Conservation (phyloP, 2,329 filamentous ascomycete species). For the Sclerotiophoma versabilis region DNA sequence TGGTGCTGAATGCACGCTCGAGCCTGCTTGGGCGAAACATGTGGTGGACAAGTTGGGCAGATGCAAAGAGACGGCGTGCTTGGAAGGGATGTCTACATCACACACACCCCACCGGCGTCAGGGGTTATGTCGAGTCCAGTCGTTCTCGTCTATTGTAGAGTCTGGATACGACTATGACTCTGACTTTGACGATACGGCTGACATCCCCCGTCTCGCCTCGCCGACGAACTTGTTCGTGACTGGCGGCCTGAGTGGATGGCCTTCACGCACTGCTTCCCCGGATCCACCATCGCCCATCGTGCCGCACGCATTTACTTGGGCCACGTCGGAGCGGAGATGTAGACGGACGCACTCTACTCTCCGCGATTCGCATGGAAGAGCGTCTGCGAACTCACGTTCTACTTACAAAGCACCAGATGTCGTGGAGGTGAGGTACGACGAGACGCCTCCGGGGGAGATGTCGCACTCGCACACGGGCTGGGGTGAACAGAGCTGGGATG, state of each 20-base stretch:
- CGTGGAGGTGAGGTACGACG: constrained; percentile 18
- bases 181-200: background rate
- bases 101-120: background rate
- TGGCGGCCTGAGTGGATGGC: constrained; percentile 24
- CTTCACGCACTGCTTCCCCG: constrained; percentile 4
- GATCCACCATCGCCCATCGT: background rate
- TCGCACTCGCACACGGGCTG: background rate
- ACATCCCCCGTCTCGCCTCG: constrained; percentile 8
- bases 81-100: background rate
- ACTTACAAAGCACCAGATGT: constrained; percentile 34
- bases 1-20: no score
- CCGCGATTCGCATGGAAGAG: no score
- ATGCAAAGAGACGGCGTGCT: background rate
- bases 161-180: constrained; percentile 17
- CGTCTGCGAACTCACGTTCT: constrained; percentile 10
- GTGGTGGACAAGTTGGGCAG: no score
- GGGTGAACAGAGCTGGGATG: background rate
- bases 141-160: constrained; percentile 20
- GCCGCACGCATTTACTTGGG: constrained; percentile 9
- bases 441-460: constrained; percentile 12
- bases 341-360: no score
- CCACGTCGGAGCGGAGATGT: no score
- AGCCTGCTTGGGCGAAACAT: no score
- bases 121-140: background rate
- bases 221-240: constrained; percentile 35